Evolutionary conservation across 139 green algal species (phyloP).

Genomic region (Gonium pectorale): DNA sequence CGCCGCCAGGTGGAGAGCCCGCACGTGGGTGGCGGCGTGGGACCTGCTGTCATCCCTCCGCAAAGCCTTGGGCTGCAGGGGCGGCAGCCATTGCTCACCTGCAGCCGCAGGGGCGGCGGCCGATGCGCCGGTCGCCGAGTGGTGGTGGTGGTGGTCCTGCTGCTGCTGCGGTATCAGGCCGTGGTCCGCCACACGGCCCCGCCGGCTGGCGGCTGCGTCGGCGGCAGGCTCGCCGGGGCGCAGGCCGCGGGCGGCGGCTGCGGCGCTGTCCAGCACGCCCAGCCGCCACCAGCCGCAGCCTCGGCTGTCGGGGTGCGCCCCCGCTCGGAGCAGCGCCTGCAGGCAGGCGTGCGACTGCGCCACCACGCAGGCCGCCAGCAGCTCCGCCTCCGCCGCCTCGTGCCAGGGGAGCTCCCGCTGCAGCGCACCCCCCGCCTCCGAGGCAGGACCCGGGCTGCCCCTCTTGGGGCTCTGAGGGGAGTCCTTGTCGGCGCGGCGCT

Average conservation of each 20-base stretch:
- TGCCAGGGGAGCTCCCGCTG: not conserved
- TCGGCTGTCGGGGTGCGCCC: not conserved
- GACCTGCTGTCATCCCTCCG: not conserved
- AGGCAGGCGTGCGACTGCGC: not conserved
- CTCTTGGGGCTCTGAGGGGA: not conserved
- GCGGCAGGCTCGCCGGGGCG: not conserved
- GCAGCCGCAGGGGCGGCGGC: too few relatives aligned
- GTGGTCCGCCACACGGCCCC: not conserved
- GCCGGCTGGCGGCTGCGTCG: not conserved
- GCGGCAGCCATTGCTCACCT: not conserved
- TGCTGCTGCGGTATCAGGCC: not conserved
- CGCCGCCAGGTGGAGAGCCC: not conserved
- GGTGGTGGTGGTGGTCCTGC: too few relatives aligned
- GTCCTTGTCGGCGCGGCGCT: not conserved
- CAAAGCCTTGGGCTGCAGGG: not conserved
- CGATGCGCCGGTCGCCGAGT: too few relatives aligned
- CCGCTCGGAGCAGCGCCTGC: not conserved
- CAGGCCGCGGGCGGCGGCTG: not conserved
- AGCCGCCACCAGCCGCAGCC: not conserved
- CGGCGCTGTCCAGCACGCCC: not conserved
- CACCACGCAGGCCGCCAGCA: not conserved
- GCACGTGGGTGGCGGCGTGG: not conserved
- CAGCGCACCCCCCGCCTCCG: not conserved
- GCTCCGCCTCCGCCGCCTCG: not conserved
- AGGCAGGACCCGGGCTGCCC: too few relatives aligned